phyloP scores from a whole-genome alignment of 805 yeast genomes.

The Yamadazyma olivae region DNA sequence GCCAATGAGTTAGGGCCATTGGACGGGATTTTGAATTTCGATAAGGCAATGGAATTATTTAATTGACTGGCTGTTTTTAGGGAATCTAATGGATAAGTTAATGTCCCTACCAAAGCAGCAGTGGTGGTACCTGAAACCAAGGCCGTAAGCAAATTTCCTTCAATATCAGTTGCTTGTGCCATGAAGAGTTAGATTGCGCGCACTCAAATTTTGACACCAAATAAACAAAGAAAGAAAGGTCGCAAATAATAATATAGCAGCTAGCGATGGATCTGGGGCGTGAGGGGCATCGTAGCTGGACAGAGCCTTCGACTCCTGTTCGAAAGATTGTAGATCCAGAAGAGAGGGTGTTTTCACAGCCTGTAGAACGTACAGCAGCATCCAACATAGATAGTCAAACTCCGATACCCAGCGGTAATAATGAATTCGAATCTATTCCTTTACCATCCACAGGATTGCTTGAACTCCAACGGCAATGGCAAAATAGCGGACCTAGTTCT shows the following conservation, averaged over 20 bases:
- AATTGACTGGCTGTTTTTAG: conserved; percentile 64
- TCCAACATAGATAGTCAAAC: no score
- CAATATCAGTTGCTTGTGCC: no score
- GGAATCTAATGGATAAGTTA: conserved; percentile 72
- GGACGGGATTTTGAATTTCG: conserved; percentile 32
- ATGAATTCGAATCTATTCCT: no score
- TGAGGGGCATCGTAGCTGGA: no score
- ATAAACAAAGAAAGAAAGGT: no score
- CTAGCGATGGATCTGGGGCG: no score
- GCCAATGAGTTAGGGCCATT: conserved; percentile 29
- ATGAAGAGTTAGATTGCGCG: neutral
- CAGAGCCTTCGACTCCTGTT: conserved; percentile 21
- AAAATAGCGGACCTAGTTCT: neutral
- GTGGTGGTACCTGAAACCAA: conserved; percentile 60
- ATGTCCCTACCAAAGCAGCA: conserved; percentile 57
- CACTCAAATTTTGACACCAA: neutral
- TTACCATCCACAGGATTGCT: conserved; percentile 1
- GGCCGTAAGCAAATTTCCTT: conserved; percentile 50
- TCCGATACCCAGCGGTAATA: no score
- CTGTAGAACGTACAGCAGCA: no score
- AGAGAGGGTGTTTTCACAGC: no score
- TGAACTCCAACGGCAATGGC: conserved; percentile 4
- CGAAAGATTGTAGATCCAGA: conserved; percentile 4
- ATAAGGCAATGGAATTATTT: conserved; percentile 32
- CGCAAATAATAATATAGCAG: no score